Percentiles rank a stretch among this genome's conserved stretches.
phyloP scores from a whole-genome alignment of 805 yeast species.

The Spathaspora boniae region DNA sequence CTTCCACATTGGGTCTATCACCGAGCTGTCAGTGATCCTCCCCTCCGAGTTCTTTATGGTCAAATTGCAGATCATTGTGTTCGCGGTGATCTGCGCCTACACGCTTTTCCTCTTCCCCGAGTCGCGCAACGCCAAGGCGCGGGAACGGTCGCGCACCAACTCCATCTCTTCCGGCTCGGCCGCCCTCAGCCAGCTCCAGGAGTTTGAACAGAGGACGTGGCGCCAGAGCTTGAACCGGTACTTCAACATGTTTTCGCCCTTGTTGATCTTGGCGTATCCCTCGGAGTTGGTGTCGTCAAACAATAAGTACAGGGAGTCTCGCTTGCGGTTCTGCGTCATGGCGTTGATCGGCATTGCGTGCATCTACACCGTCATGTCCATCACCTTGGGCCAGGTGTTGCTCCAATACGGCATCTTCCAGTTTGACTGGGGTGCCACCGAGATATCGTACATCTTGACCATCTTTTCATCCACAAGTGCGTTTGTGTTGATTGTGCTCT shows the following conservation, averaged over 20 bases:
- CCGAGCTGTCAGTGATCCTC: conserved; percentile 2
- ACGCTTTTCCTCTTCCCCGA: conserved; percentile 45
- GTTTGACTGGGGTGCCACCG: conserved; percentile 51
- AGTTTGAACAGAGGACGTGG: conserved; percentile 1
- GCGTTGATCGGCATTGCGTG: conserved; percentile 42
- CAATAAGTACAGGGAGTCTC: conserved; percentile 10
- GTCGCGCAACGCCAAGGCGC: conserved; percentile 51
- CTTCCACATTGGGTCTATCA: too few relatives aligned
- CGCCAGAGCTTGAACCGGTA: not conserved
- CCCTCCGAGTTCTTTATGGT: conserved; percentile 6
- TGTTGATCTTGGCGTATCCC: conserved; percentile 52
- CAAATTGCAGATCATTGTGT: conserved; percentile 21
- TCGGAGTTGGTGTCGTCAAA: conserved; percentile 17
- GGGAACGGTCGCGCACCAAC: conserved; percentile 27
- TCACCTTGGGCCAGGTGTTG: conserved; percentile 36
- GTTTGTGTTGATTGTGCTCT: conserved; percentile 39
- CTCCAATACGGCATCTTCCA: conserved; percentile 49
- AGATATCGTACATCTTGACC: conserved; percentile 51
- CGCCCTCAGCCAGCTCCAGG: conserved; percentile 1
- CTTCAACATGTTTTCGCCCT: conserved; percentile 32
- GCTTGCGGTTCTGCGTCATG: conserved; percentile 33
- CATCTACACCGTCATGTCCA: conserved; percentile 23
- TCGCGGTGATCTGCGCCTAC: conserved; percentile 26
- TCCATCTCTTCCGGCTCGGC: conserved; percentile 7
- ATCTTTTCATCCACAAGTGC: conserved; percentile 40